These are phyloP conservation scores for Aureobasidium sp. DNA, from an alignment of 2,329 filamentous ascomycete species.

Conservation along the genomic window DNA sequence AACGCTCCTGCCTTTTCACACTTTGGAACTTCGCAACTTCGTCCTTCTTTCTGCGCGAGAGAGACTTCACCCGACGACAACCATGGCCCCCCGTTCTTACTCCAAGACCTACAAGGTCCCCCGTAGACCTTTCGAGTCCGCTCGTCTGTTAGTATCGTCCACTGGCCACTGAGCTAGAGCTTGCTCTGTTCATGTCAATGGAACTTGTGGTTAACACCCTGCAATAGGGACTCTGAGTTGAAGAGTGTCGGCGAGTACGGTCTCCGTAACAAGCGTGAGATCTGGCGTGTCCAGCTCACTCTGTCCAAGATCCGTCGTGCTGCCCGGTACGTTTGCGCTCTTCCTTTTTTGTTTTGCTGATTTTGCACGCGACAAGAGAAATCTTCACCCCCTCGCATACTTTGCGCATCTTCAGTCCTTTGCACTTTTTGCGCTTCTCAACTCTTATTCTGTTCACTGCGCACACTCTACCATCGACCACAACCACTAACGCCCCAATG, in stretches of 20 bases:
- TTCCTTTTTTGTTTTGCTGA: conserved; percentile 1
- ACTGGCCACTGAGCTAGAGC: conserved; percentile 93
- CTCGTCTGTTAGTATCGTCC: conserved; percentile 94
- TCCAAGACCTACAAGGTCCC: conserved; percentile 99
- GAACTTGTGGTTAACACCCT: conserved; percentile 63
- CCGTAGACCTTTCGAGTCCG: conserved; percentile 96
- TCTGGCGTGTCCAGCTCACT: conserved; percentile 99
- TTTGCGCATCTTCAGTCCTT: not conserved
- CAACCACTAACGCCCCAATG: conserved; percentile 8
- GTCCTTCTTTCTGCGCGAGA: not conserved
- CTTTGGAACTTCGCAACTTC: not conserved
- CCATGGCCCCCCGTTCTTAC: conserved; percentile 60
- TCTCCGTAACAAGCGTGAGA: conserved; percentile 99
- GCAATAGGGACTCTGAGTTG: conserved; percentile 88
- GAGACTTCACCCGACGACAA: conserved; percentile 22
- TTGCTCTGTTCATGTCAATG: conserved; percentile 95
- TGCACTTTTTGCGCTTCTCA: not conserved
- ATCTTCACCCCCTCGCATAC: not conserved
- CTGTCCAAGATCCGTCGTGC: conserved; percentile 99
- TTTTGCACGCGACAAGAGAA: conserved; percentile 8
- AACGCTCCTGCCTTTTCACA: not conserved
- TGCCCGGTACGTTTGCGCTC: conserved; percentile 69
- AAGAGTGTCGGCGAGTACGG: conserved; percentile 99
- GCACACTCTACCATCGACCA: conserved; percentile 15
- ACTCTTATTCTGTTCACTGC: not conserved